phyloP scores from a whole-genome alignment of 176 grass and related monocot species.

The Olyra latifolia region DNA sequence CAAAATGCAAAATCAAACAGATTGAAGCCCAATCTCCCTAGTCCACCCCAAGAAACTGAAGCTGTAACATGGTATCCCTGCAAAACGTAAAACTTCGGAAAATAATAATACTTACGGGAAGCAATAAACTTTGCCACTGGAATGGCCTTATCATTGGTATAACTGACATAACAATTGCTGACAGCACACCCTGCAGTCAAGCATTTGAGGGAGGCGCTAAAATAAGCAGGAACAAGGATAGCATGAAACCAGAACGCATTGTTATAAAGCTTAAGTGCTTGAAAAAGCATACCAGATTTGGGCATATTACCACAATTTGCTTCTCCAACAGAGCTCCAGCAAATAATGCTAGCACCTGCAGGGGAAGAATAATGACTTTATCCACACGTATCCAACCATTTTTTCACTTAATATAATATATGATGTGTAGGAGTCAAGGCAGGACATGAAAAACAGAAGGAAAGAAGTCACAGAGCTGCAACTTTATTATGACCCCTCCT shows the following conservation, averaged over 20 bases:
- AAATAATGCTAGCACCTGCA: conserved; percentile 84
- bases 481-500: not conserved
- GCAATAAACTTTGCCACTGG: conserved; percentile 97
- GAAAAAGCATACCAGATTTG: conserved; percentile 81
- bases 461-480: not conserved
- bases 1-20: not conserved
- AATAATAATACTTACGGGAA: conserved; percentile 75
- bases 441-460: not conserved
- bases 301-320: conserved; percentile 85
- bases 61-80: conserved; percentile 25
- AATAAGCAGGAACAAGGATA: conserved; percentile 42
- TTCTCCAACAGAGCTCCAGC: conserved; percentile 88
- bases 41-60: not conserved
- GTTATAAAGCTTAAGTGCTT: conserved; percentile 15
- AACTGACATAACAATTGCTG: conserved; percentile 86
- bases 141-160: conserved; percentile 97
- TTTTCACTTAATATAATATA: not conserved
- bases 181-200: conserved; percentile 85
- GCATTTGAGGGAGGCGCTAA: conserved; percentile 28
- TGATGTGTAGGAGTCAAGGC: not conserved
- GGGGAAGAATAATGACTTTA: conserved; percentile 37
- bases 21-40: not conserved
- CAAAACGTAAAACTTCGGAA: conserved; percentile 30
- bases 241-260: conserved; percentile 20
- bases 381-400: conserved; percentile 21